A percentile compares a stretch with the other conserved stretches of the same genome.
phyloP scores from a whole-genome alignment of 2,329 filamentous ascomycete species.

The Alternaria sp. region DNA sequence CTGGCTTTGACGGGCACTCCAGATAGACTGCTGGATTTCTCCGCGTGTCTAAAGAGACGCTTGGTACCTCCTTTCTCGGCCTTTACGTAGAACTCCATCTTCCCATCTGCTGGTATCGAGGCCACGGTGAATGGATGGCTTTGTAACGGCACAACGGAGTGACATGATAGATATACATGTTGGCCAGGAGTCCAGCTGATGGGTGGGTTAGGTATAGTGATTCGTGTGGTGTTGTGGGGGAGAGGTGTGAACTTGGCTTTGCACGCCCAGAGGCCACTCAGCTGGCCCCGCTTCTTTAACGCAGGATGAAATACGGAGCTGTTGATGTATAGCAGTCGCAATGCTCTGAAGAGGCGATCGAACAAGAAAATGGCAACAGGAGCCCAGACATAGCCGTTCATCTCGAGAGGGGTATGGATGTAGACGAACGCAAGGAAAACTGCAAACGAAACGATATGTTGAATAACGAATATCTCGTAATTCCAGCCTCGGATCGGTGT shows the following conservation, averaged over 20 bases:
- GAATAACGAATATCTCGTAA: slow-evolving; percentile 73
- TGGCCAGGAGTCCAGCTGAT: slow-evolving; percentile 68
- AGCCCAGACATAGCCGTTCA: slow-evolving; percentile 70
- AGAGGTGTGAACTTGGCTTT: slow-evolving; percentile 54
- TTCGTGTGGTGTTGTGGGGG: slow-evolving; percentile 61
- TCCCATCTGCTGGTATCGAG: slow-evolving; percentile 61
- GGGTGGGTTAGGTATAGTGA: slow-evolving; percentile 62
- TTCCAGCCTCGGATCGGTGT: slow-evolving; percentile 69
- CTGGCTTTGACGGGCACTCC: slow-evolving; percentile 25
- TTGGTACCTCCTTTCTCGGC: slow-evolving; percentile 61
- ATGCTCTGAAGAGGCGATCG: slow-evolving; percentile 63
- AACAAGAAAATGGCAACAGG: slow-evolving; percentile 67
- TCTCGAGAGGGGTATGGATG: slow-evolving; percentile 66
- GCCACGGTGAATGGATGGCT: slow-evolving; percentile 70
- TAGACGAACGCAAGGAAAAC: slow-evolving; percentile 69
- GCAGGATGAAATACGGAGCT: slow-evolving; percentile 50
- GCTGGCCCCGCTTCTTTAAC: slow-evolving; percentile 35
- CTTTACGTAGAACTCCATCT: slow-evolving; percentile 64
- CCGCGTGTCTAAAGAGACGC: slow-evolving; percentile 59
- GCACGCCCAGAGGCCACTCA: slow-evolving; percentile 45
- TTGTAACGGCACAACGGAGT: slow-evolving; percentile 63
- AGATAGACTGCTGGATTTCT: slow-evolving; percentile 43
- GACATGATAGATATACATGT: slow-evolving; percentile 67
- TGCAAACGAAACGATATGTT: slow-evolving; percentile 69
- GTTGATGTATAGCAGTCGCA: slow-evolving; percentile 49